A percentile compares a stretch with the other conserved stretches of the same genome.
Conservation (phyloP, 257 asterid species). For the Apocynum venetum region DNA sequence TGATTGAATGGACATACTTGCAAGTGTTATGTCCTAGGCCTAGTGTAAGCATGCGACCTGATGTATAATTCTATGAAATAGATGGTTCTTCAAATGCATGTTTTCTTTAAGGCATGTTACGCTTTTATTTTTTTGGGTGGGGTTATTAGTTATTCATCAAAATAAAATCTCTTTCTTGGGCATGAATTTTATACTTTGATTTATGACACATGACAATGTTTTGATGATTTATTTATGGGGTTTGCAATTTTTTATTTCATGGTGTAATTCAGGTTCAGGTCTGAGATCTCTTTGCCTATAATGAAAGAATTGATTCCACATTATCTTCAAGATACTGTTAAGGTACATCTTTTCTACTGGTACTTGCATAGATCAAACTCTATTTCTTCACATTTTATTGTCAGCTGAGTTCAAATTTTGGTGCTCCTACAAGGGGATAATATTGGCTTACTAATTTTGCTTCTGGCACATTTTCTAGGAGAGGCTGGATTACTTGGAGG, state of each 20-base stretch:
- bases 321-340: slow-evolving; percentile 89
- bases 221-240: neutral
- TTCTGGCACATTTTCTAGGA: slow-evolving; percentile 52
- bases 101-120: neutral
- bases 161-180: neutral
- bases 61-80: neutral
- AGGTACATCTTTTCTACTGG: slow-evolving; percentile 42
- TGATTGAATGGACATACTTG: neutral
- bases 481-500: slow-evolving; percentile 90
- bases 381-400: neutral
- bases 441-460: slow-evolving; percentile 9
- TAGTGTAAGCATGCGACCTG: neutral
- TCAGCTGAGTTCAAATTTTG: neutral
- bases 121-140: neutral
- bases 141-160: neutral
- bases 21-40: neutral
- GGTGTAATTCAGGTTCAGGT: slow-evolving; percentile 63
- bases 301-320: slow-evolving; percentile 90
- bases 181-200: neutral
- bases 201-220: neutral
- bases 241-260: slow-evolving; percentile 13
- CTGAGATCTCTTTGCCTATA: slow-evolving; percentile 85
- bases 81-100: neutral
- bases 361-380: neutral
- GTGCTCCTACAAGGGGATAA: neutral